Conservation (phyloP, 1,284 basidiomycete genomes). For the Naganishia sp. region DNA sequence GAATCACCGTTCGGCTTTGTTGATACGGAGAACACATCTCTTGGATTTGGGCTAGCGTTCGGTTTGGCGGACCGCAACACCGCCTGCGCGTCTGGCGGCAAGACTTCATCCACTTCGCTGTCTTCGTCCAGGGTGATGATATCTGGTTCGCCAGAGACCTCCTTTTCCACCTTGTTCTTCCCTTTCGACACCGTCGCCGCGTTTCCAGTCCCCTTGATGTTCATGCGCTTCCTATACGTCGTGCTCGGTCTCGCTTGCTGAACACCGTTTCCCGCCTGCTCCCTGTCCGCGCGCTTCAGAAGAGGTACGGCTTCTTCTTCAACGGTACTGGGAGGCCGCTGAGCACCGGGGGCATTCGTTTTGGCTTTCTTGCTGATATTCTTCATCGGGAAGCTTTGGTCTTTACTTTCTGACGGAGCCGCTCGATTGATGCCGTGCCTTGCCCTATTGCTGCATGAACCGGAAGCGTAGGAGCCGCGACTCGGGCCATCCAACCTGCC, state of each 20-base stretch:
- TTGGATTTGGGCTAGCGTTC: not conserved
- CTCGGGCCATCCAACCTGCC: not conserved
- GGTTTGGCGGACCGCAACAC: not conserved
- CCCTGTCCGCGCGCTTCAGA: not conserved
- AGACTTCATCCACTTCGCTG: conserved; percentile 21
- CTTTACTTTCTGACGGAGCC: not conserved
- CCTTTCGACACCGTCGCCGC: not conserved
- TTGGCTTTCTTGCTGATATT: not conserved
- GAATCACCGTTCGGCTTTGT: not conserved
- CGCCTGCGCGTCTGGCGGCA: not conserved
- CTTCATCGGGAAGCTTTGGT: too few species aligned
- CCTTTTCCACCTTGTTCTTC: conserved; percentile 20
- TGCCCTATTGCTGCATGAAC: not conserved
- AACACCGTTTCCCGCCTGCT: not conserved
- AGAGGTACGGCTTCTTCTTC: not conserved
- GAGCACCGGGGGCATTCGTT: too few species aligned
- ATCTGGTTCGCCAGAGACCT: not conserved
- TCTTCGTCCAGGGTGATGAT: conserved; percentile 27
- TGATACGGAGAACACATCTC: not conserved
- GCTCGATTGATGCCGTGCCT: not conserved
- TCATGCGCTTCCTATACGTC: not conserved
- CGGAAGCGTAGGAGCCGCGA: not conserved
- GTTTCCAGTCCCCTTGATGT: not conserved
- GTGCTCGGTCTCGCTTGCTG: too few species aligned
- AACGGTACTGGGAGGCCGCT: not conserved